Evolutionary conservation across 208 protist genomes (phyloP), one percentile per base, ranked within the genome.

Genomic region (Leptomonas seymouri): DNA sequence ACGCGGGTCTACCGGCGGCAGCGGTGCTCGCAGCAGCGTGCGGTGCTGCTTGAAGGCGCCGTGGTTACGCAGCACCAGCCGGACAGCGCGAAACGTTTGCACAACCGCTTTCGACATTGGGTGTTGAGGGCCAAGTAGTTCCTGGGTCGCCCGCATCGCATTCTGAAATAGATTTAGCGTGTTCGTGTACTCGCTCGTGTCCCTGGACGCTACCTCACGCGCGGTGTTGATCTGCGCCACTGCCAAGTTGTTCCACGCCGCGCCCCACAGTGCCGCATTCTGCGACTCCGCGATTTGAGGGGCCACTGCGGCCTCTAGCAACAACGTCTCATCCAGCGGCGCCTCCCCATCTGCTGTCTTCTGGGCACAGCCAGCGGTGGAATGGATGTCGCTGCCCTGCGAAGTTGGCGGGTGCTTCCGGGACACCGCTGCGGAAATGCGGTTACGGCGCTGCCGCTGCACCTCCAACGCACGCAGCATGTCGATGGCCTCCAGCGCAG

Each of bases 181-280:
- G 71, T 93, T 94, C 27, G 76, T 85, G 74, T 89, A 72, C 76
- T 96, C 91, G 31, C 78, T 88, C 31, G 72, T 86, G 78, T 51
- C 63, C 71, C 49, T 77, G 67, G 62, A 71, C 49, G 36, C n/a
- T 7, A 44, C 54, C 36, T 70, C 53, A 12, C 77, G 67, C 34
- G 87, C 86, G 12, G 85, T 94, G 82, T 96, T 93, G 50, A 96
- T 75, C 82, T 93, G 88, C 51, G 91, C 88, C 11, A 96, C 78
- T 12, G 82, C 91, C 49, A 96, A 62, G 58, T 96, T 96, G 78
- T 96, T 88, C 91, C 91, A 96, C 42, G 91, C 91, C 18, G 91
- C 91, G 8, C 88, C 91, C 89, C 91, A 96, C 44, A 96, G 75
- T n/a, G 85, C 83, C 0, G 69, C 68, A 61, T 94, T 93, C 48